A percentile compares a stretch with the other conserved stretches of the same genome.
Evolutionary conservation across 768 basidiomycete genomes (phyloP).

Genomic region (Tephrocybe rancida): DNA sequence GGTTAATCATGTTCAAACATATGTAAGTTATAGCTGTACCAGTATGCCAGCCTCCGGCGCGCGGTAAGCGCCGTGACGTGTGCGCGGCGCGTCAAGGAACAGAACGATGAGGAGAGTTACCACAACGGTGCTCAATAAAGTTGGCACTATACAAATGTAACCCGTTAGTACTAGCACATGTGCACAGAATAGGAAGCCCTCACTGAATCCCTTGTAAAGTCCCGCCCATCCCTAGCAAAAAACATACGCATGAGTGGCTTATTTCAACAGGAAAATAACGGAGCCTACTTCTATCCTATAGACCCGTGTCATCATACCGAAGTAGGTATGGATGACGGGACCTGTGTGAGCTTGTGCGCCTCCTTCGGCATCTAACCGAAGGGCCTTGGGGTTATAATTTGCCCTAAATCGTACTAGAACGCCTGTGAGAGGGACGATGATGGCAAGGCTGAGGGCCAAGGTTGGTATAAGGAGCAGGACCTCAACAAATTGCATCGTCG

Average conservation of each 20-base stretch:
- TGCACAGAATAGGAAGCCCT: conserved; percentile 16
- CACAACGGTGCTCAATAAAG: conserved; percentile 49
- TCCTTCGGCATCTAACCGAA: conserved; percentile 78
- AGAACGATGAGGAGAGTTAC: conserved; percentile 60
- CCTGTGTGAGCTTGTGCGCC: conserved; percentile 76
- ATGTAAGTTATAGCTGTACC: conserved; percentile 24
- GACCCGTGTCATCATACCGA: conserved; percentile 73
- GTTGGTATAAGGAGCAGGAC: conserved; percentile 45
- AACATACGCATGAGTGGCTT: not conserved
- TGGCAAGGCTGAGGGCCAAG: conserved; percentile 51
- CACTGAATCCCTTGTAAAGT: conserved; percentile 79
- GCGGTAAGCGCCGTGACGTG: conserved; percentile 66
- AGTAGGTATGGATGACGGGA: conserved; percentile 75
- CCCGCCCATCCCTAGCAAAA: conserved; percentile 59
- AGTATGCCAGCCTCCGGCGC: conserved; percentile 62
- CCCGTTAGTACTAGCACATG: not conserved
- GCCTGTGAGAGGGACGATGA: conserved; percentile 66
- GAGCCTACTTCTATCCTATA: conserved; percentile 67
- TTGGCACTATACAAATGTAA: conserved; percentile 36
- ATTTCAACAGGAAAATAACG: not conserved
- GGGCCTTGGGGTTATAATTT: conserved; percentile 85
- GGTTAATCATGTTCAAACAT: not conserved
- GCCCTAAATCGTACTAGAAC: conserved; percentile 77
- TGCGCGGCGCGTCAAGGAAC: conserved; percentile 57
- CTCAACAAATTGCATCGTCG: conserved; percentile 37